Evolutionary conservation across 306 rosid species (phyloP), one percentile per base, ranked within the genome.

Genomic region (Dalbergia cultrata): DNA sequence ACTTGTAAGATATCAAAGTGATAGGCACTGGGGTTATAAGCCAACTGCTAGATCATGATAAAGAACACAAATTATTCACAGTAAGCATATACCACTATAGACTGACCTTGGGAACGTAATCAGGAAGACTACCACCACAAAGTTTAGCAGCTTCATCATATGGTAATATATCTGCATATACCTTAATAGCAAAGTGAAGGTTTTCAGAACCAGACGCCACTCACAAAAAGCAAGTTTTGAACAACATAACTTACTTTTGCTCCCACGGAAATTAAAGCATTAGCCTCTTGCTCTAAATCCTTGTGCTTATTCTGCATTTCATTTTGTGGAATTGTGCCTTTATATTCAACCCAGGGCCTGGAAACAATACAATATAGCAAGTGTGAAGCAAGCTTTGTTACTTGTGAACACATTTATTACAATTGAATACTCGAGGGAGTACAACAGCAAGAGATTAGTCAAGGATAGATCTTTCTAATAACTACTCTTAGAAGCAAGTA

Each of bases 301-400:
- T 91, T 86, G 43, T 74, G 85, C 90, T 91, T 93, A 45, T 9
- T 83, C 80, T 70, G 90, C 74, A 84, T 13, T 76, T 89, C 97
- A 54, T 80, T 82, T 49, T 85, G 91, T 22, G 91, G 84, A 86
- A 89, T 11, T n/a, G 76, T 75, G 82, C 92, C 96, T 81, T 87
- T 90, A 75, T 89, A 93, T 87, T 93, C 96, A 74, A 88, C 91
- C 89, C 85, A 88, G 16, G 97, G 94, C 84, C 94, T 89, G 88
- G 80, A 64, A 87, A 85, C 50, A 72, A 80, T 18, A 72, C 6
- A 83, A 65, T 1, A 64, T 26, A 26, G 58, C 67, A 49, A 80
- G 76, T 60, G 61, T 6, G 34, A 60, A 67, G 37, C 72, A 52
- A 80, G 22, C 34, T 76, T 66, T 47, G 64, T 47, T 71, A 43